Base-by-base conservation (phyloP, 768 basidiomycete species). In the Suillus decipiens region DNA sequence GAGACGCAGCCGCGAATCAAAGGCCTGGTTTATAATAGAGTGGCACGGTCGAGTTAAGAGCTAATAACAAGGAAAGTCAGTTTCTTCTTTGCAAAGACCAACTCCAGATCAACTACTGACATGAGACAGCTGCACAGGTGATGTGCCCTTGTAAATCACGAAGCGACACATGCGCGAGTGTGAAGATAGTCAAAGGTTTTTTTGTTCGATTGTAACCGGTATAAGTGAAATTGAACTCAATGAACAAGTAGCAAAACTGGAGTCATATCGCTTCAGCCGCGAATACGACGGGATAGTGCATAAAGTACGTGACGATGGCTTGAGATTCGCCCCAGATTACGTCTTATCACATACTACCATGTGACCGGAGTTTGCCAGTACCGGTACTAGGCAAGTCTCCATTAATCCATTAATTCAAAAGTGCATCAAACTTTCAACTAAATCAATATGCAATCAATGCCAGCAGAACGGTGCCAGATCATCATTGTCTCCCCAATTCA, bases 1-100 rank as follows among this genome's bases (percentile, higher is more conserved):
- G 59, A 94, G 74, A 22, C 96, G 86, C 37, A 99, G 81, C 9
- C 96, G 85, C 24, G 94, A 96, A 77, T 98, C 96, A 70, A 95
- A 96, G 0, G 96, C 95, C 78, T 97, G 95, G 74, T 96, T 96
- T 74, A 96, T 97, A 78, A 98, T 97, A 3, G 92, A 94, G 78
- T 98, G 96, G 64, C 89, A 89, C 58, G 96, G 96, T 55, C 92
- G 84, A 50, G 96, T 99, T 68, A 98, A 82, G n/a, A 98, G 85
- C 85, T 93, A 67, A 37, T 59, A 28, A 60, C 54, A 12, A 57
- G 60, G 33, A 36, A 41, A 63, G 51, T 66, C 42, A 47, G 34
- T 62, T 59, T 22, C 8, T 12, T 33, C 54, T n/a, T 41, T 41
- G 17, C 39, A 57, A 11, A 6, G 6, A 57, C 19, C 5, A 19